phyloP scores from a whole-genome alignment of 768 basidiomycete species.

The Rhodosporidiobolus odoratus region DNA sequence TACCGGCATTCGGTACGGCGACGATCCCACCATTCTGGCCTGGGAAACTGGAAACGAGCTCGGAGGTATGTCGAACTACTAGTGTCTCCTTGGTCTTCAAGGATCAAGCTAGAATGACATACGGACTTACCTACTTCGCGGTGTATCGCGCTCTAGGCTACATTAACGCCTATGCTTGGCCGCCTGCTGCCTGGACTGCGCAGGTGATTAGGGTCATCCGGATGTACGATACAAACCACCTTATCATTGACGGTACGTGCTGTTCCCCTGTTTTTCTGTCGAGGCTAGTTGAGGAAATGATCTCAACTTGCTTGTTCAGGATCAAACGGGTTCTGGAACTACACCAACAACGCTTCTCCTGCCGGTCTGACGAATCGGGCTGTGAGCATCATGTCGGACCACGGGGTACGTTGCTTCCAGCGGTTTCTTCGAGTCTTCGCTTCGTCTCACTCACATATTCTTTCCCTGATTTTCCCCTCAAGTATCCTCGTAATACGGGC shows the following conservation, averaged over 20 bases:
- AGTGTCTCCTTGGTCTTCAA: neutral
- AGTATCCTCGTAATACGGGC: slow-evolving; percentile 24
- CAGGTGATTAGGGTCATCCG: neutral
- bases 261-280: neutral
- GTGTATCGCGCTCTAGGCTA: slow-evolving; percentile 5
- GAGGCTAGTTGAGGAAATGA: neutral
- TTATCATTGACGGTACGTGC: slow-evolving; percentile 23
- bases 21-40: slow-evolving; percentile 40
- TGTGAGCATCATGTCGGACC: slow-evolving; percentile 25
- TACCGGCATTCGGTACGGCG: slow-evolving; percentile 17
- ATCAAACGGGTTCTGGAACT: slow-evolving; percentile 24
- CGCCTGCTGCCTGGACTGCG: slow-evolving; percentile 9
- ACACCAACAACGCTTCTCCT: slow-evolving; percentile 2
- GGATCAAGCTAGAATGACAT: neutral
- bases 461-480: neutral
- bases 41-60: slow-evolving; percentile 42
- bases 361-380: neutral
- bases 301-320: slow-evolving; percentile 1
- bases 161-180: slow-evolving; percentile 24
- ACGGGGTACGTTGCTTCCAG: no score
- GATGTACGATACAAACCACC: slow-evolving; percentile 3
- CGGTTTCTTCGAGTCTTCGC: neutral
- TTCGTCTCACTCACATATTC: neutral
- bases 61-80: slow-evolving; percentile 15
- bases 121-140: neutral